Percentiles rank a stretch among this genome's conserved stretches.
Conservation (phyloP, 1,139 yeast genomes). For the Arxiozyma slooffiae region DNA sequence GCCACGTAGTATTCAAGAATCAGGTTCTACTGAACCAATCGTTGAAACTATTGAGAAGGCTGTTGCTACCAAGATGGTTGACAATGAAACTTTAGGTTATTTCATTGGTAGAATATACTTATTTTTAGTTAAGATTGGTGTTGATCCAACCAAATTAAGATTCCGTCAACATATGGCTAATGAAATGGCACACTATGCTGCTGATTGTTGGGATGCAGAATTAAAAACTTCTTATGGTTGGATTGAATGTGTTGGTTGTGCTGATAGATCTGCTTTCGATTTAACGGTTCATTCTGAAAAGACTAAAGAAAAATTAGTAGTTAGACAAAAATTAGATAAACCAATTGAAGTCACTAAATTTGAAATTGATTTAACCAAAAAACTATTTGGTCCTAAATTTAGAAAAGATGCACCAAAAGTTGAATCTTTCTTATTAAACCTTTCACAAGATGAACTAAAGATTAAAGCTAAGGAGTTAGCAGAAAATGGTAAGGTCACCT, state of each 20-base stretch:
- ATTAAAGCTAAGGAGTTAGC: conserved; percentile 61
- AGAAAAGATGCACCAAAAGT: conserved; percentile 93
- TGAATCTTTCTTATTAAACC: conserved; percentile 63
- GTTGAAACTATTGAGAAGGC: conserved; percentile 80
- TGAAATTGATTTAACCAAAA: conserved; percentile 82
- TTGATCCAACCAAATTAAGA: conserved; percentile 70
- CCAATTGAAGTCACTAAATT: conserved; percentile 75
- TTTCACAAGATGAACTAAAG: conserved; percentile 83
- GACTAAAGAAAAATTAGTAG: conserved; percentile 90
- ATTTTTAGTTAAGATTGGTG: conserved; percentile 83
- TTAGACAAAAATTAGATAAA: conserved; percentile 76
- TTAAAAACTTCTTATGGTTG: conserved; percentile 92
- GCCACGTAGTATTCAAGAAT: conserved; percentile 78
- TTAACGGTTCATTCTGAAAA: conserved; percentile 89
- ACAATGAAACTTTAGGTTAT: conserved; percentile 94
- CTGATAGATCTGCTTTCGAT: conserved; percentile 98
- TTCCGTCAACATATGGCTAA: conserved; percentile 98
- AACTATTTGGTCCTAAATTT: conserved; percentile 94
- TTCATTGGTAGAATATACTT: conserved; percentile 85
- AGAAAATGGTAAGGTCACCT: conserved; percentile 51
- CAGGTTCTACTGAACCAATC: conserved; percentile 63
- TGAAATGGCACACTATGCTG: conserved; percentile 99
- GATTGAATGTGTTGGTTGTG: conserved; percentile 99
- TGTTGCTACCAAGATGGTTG: conserved; percentile 77
- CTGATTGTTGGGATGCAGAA: conserved; percentile 99